phyloP scores from a whole-genome alignment of 1,139 yeast species.

The Maudiozyma humilis region DNA sequence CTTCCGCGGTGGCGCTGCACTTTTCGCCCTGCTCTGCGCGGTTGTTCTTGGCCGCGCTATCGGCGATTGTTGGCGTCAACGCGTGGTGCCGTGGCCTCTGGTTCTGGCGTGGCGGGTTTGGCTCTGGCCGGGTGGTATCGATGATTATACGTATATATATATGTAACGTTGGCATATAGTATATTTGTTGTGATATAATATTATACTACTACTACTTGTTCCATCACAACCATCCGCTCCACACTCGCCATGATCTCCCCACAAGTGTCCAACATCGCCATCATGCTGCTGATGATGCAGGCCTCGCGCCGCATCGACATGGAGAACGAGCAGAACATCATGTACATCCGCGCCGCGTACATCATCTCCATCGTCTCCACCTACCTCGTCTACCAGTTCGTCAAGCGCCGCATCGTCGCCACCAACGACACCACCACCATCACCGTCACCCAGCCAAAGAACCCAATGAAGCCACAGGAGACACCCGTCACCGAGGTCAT shows the following conservation, averaged over 20 bases:
- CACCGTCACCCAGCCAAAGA: conserved; percentile 83
- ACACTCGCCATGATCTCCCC: conserved; percentile 66
- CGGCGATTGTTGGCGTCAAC: too few relatives aligned
- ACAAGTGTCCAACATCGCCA: conserved; percentile 72
- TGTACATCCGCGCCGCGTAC: conserved; percentile 73
- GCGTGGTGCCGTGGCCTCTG: too few relatives aligned
- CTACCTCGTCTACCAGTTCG: conserved; percentile 55
- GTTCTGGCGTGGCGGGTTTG: too few relatives aligned
- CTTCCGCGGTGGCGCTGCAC: too few relatives aligned
- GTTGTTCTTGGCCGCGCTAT: too few relatives aligned
- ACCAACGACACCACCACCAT: conserved; percentile 89
- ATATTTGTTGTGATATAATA: too few relatives aligned
- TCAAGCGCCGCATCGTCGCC: conserved; percentile 51
- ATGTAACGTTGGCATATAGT: neutral
- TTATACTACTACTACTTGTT: too few relatives aligned
- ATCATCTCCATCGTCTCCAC: conserved; percentile 58
- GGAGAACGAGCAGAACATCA: conserved; percentile 70
- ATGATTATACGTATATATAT: too few relatives aligned
- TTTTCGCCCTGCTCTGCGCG: too few relatives aligned
- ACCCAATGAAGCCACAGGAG: conserved; percentile 52
- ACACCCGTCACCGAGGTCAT: conserved; percentile 73
- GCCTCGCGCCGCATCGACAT: conserved; percentile 82
- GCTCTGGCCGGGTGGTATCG: too few relatives aligned
- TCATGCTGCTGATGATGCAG: conserved; percentile 98
- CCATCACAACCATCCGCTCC: too few relatives aligned